Conservation (phyloP, 495 filamentous ascomycete species). For the Neurospora terricola region DNA sequence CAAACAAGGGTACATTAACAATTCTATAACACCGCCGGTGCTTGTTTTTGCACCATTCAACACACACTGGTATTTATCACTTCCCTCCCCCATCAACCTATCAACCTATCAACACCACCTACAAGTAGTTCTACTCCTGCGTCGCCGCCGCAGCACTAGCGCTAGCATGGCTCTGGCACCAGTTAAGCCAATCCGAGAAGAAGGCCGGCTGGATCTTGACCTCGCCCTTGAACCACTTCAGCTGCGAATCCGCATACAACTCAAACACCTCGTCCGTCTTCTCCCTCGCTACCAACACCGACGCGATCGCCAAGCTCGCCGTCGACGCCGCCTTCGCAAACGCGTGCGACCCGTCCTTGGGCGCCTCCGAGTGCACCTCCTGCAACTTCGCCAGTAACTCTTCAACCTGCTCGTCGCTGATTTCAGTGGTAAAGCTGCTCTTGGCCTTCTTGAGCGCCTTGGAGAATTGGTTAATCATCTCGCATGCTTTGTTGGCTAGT, state of each 20-base stretch:
- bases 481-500: constrained; percentile 60
- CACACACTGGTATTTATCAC: not conserved
- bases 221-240: constrained; percentile 33
- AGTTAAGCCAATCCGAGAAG: constrained; percentile 46
- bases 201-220: constrained; percentile 39
- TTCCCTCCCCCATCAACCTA: not conserved
- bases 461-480: constrained; percentile 59
- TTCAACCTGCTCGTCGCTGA: constrained; percentile 25
- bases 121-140: not conserved
- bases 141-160: constrained; percentile 1
- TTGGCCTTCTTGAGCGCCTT: constrained; percentile 53
- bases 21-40: not conserved
- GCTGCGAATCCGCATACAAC: constrained; percentile 35
- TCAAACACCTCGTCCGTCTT: constrained; percentile 13
- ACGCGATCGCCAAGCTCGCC: constrained; percentile 38
- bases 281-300: constrained; percentile 20
- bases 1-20: not conserved
- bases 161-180: constrained; percentile 43
- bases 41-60: not conserved
- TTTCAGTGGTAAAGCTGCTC: constrained; percentile 8
- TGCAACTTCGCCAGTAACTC: constrained; percentile 47
- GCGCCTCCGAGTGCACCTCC: constrained; percentile 63
- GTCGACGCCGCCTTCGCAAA: constrained; percentile 40
- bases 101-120: not conserved
- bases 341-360: constrained; percentile 42